Percentiles rank a stretch among this genome's conserved stretches.
phyloP scores from a whole-genome alignment of 805 yeast species.

The Starmerella asiatica region DNA sequence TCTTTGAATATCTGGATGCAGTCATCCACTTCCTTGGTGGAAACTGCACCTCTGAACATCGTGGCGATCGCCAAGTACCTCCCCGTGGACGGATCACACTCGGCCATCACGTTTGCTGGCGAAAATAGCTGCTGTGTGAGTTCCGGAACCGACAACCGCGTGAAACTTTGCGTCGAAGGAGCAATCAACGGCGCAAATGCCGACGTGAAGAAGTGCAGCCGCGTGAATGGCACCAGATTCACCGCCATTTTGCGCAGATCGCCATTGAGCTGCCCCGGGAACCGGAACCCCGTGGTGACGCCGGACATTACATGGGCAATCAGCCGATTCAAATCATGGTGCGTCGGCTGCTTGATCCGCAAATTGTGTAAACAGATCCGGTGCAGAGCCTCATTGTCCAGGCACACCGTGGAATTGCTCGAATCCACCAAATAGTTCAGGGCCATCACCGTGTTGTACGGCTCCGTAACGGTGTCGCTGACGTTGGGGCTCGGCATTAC shows the following conservation, averaged over 20 bases:
- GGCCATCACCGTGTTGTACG: constrained; percentile 85
- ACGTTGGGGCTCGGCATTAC: constrained; percentile 88
- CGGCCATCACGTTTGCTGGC: constrained; percentile 90
- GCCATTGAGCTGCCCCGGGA: constrained; percentile 90
- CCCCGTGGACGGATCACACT: constrained; percentile 85
- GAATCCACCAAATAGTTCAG: constrained; percentile 85
- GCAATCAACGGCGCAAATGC: constrained; percentile 90
- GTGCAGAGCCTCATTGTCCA: constrained; percentile 88
- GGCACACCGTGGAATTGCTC: constrained; percentile 88
- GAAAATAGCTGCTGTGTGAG: constrained; percentile 92
- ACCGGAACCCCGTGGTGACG: constrained; percentile 85
- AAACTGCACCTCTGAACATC: constrained; percentile 85
- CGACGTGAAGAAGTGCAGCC: constrained; percentile 91
- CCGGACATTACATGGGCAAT: constrained; percentile 92
- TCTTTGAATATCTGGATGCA: constrained; percentile 80
- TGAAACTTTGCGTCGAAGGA: constrained; percentile 66
- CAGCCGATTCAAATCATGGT: constrained; percentile 66
- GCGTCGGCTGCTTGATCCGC: constrained; percentile 64
- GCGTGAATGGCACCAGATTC: constrained; percentile 89
- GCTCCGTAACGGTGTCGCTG: constrained; percentile 89
- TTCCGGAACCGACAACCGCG: constrained; percentile 80
- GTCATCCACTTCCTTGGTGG: constrained; percentile 89
- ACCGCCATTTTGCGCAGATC: constrained; percentile 89
- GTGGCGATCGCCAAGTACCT: constrained; percentile 89
- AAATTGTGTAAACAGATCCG: constrained; percentile 80